Base-by-base conservation (phyloP, 352 stramenopile species). In the Phytopythium oedochilum region DNA sequence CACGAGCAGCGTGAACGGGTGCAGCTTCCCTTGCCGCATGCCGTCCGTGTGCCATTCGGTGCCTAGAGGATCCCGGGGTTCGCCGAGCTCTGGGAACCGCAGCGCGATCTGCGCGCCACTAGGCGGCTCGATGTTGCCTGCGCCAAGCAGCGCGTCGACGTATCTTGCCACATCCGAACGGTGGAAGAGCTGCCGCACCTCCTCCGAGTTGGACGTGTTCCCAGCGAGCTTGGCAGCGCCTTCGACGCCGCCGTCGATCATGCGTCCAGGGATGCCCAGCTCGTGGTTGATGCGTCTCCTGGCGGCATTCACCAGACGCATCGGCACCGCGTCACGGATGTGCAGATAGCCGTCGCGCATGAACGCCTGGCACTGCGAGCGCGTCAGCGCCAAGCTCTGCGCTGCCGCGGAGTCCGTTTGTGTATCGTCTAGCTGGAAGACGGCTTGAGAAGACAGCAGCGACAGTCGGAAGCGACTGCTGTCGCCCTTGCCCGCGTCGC, bases 31-130 rank as follows among this genome's bases (percentile, higher is more conserved):
- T 61, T 93, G 83, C 1, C 80, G 72, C 83, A 93, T 89, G 31
- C 80, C 83, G 45, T 91, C 83, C 20, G 78, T 93, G 65, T 93
- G 83, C 83, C 83, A 93, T 59, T 93, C 80, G 3, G 76, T 89
- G 17, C 83, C 83, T 9, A 65, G 45, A 6, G 76, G 80, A 15
- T 93, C 76, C 2, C 81, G 72, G 18, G 72, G 66, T 23, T 78
- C 68, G 2, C 80, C 78, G 11, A 93, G 61, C 35, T 91, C 78
- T 0, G 83, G 83, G 48, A 91, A 93, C 6, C 83, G 73, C 53
- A 93, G 55, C 2, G 83, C 83, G 35, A 91, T 85, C 47, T 93
- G 83, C 7, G 67, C 78, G 54, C 77, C 80, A 50, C 72, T 71
- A 0, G 78, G 78, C 14, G 71, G 47, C 10, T 67, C 68, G 14